Evolutionary conservation across 2,329 filamentous ascomycete genomes (phyloP), one percentile per base, ranked within the genome.

Genomic region (Nemania diffusa): DNA sequence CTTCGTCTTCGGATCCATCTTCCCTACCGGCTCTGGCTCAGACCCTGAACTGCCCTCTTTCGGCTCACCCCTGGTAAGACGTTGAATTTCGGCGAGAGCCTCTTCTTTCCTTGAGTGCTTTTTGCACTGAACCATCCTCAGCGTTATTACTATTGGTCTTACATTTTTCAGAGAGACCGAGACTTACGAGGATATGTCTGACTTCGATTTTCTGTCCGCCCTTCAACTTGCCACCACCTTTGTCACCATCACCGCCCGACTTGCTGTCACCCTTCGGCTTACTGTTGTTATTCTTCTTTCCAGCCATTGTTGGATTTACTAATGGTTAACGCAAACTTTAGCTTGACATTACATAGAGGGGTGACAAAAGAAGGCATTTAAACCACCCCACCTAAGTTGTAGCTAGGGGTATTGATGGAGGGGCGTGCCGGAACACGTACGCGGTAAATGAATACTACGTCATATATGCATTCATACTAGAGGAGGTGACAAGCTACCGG

Each of bases 81-180:
- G 67, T 24, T 69, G 67, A 58, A 94, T 79, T 79, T 92, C 91
- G 64, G 85, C 86, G 17, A 93, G 78, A 0, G 92, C 92, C 76
- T 93, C 90, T 75, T 93, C 91, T 76, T 93, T 94, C 78, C 90
- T 92, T n/a, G 83, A 81, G 76, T 93, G 89, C 76, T 94, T 94
- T 77, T 90, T 90, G 74, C 92, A 94, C 81, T 90, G 55, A 17
- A 29, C 6, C 50, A 40, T 24, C 58, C 17, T 32, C 29, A 15
- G 50, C 42, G 50, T 26, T 56, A n/a, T 37, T 37, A 48, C 40
- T 42, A 50, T 34, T 50, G 17, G 2, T 40, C 17, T 9, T 11
- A 2, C 24, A 26, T 58, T 7, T 29, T 13, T 53, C 11, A 52
- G 26, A 44, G n/a, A 1, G 27, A 51, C 27, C n/a, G 42, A 15